Evolutionary conservation across 1,284 basidiomycete species (phyloP).

Genomic region (Fomes fomentarius): DNA sequence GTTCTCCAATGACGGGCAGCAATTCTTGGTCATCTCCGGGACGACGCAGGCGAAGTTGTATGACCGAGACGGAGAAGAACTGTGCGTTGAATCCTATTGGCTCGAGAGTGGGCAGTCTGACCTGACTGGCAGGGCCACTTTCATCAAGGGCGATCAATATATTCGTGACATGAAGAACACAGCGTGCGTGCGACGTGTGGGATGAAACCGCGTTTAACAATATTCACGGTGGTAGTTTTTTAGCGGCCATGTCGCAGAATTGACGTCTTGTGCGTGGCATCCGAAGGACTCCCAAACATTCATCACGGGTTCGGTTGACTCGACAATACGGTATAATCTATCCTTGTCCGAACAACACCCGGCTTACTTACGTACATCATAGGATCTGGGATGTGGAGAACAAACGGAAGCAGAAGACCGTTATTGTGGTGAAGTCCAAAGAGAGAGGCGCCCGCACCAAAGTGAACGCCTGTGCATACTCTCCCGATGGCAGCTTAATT

Average conservation of each 20-base stretch:
- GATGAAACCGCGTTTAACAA: not conserved
- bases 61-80: slow-evolving; percentile 87
- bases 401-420: slow-evolving; percentile 87
- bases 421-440: slow-evolving; percentile 96
- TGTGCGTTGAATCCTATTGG: slow-evolving; percentile 55
- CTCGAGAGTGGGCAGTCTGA: slow-evolving; percentile 43
- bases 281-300: slow-evolving; percentile 84
- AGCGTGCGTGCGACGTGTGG: slow-evolving; percentile 53
- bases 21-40: slow-evolving; percentile 86
- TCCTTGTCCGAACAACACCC: not conserved
- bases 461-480: slow-evolving; percentile 87
- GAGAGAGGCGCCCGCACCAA: slow-evolving; percentile 95
- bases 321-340: slow-evolving; percentile 79
- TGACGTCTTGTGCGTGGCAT: slow-evolving; percentile 92
- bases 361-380: slow-evolving; percentile 7
- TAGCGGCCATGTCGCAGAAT: slow-evolving; percentile 93
- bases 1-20: slow-evolving; percentile 85
- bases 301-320: slow-evolving; percentile 93
- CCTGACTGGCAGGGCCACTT: slow-evolving; percentile 73
- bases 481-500: slow-evolving; percentile 83
- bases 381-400: slow-evolving; percentile 95
- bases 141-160: slow-evolving; percentile 95
- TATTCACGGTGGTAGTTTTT: slow-evolving; percentile 3
- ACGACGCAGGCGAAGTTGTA: slow-evolving; percentile 89
- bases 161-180: slow-evolving; percentile 99